Base-by-base conservation (phyloP, 148 eudicot species). In the Camellia lanceoleosa region DNA sequence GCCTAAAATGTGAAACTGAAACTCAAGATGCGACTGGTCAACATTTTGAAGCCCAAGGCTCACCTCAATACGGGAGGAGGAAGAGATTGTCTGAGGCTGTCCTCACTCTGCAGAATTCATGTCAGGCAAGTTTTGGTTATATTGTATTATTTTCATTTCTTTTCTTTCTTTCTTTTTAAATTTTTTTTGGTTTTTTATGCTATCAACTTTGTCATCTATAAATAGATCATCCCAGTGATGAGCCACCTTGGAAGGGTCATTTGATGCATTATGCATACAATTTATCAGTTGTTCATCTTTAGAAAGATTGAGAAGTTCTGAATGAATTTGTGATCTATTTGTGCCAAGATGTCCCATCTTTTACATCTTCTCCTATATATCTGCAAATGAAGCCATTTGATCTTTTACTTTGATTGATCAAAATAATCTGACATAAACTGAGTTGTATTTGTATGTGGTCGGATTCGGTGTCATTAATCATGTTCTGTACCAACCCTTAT, bases 61-160 rank as follows among this genome's bases (percentile, higher is more conserved):
- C 73, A 41, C 79, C 69, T 69, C 85, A 77, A 51, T 38, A 44
- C 23, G 82, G 78, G 82, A 85, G 88, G 82, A 83, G 87, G 78
- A 84, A 82, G 79, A 85, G 76, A 80, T 82, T 87, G 71, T 80
- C 85, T 41, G 90, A 90, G 73, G 90, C 91, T 42, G 78, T 76
- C 78, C 80, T 87, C 77, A 69, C 73, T 75, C 59, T 74, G 42
- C 89, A 43, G 52, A 82, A 71, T 80, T 84, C 91, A 23, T 84
- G 90, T 83, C 89, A 84, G 89, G 93, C 85, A 73, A 78, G 87
- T 75, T 54, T 49, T 23, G 63, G 43, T 42, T 55, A 43, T 74
- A 59, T 7, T 41, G 52, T 58, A 49, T 78, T 77, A 16, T 78
- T 20, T 66, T 3, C 7, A 77, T 2, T 9, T 5, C 38, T 19